These are phyloP conservation scores for Flaveria ramosissima DNA, from an alignment of 129 eudicot species.

Conservation along the genomic window DNA sequence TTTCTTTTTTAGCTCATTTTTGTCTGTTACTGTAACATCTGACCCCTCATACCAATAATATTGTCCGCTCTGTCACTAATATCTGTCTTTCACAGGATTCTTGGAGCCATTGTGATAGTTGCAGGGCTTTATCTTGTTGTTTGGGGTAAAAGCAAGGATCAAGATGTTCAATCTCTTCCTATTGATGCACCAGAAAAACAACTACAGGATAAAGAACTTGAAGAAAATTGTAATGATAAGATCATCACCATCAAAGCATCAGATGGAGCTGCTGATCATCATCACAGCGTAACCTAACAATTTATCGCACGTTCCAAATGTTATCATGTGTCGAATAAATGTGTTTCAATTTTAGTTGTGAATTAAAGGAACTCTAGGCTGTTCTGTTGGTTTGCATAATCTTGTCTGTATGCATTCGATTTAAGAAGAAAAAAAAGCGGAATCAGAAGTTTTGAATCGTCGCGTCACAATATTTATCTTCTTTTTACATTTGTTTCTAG, in stretches of 20 bases:
- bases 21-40: neutral
- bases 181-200: conserved; percentile 30
- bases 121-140: conserved; percentile 76
- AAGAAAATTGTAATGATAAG: conserved; percentile 31
- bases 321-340: conserved; percentile 8
- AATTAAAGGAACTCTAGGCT: too few species aligned
- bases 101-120: conserved; percentile 74
- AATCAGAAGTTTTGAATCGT: neutral
- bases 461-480: neutral
- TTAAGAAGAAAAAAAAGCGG: neutral
- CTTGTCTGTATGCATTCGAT: neutral
- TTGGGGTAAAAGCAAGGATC: conserved; percentile 87
- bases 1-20: too few species aligned
- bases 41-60: neutral
- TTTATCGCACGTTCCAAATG: neutral
- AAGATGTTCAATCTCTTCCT: conserved; percentile 27
- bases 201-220: conserved; percentile 9
- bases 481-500: neutral
- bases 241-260: conserved; percentile 34
- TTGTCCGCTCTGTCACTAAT: neutral
- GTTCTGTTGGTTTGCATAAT: too few species aligned
- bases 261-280: conserved; percentile 24
- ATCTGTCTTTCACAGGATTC: conserved; percentile 48
- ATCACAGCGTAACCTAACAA: neutral
- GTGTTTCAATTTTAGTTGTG: neutral